Evolutionary conservation across 2,329 filamentous ascomycete species (phyloP).

Genomic region (Stenocarpella maydis): DNA sequence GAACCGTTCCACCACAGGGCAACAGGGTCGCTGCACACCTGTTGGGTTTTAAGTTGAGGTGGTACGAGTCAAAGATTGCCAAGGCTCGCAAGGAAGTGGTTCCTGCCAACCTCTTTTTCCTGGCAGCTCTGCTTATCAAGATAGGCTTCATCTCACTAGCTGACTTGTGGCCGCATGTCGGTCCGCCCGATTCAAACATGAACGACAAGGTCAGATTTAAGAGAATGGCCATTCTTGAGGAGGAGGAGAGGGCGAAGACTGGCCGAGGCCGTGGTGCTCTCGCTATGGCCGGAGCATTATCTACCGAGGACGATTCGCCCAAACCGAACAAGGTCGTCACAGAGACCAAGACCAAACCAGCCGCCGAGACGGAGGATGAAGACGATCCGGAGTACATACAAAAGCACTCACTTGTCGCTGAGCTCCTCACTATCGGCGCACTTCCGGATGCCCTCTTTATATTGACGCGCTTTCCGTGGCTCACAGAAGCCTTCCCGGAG

Average conservation of each 20-base stretch:
- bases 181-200: conserved; percentile 87
- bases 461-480: conserved; percentile 86
- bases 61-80: conserved; percentile 85
- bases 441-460: conserved; percentile 93
- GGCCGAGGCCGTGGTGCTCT: conserved; percentile 84
- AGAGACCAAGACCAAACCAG: conserved; percentile 61
- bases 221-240: conserved; percentile 78
- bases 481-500: conserved; percentile 84
- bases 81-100: conserved; percentile 72
- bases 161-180: conserved; percentile 92
- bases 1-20: conserved; percentile 82
- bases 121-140: conserved; percentile 92
- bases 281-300: conserved; percentile 85
- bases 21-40: conserved; percentile 94
- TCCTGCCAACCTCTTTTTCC: conserved; percentile 90
- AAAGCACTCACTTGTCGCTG: conserved; percentile 84
- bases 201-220: conserved; percentile 71
- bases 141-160: conserved; percentile 93
- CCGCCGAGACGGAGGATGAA: conserved; percentile 47
- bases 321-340: conserved; percentile 63
- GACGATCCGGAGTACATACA: conserved; percentile 70
- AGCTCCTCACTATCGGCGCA: conserved; percentile 88
- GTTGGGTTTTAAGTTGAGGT: conserved; percentile 95
- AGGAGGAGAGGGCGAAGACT: conserved; percentile 76
- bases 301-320: conserved; percentile 68